phyloP scores from a whole-genome alignment of 2,329 filamentous ascomycete species.

The Aspergillus aculeatus region DNA sequence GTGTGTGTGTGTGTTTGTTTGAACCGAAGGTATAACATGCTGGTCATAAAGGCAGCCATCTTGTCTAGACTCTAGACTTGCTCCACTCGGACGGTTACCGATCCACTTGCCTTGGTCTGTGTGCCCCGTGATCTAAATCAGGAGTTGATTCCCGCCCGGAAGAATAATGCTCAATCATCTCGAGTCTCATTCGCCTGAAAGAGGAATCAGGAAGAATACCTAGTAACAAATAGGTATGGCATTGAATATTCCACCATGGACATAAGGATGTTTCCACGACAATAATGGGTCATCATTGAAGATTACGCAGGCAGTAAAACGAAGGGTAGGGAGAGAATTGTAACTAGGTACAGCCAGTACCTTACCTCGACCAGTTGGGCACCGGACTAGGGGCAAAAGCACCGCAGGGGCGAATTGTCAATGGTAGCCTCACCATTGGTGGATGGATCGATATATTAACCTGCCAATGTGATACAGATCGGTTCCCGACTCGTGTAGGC shows the following conservation, averaged over 20 bases:
- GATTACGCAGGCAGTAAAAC: no score
- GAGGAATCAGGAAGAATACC: background rate
- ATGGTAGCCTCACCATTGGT: constrained; percentile 1
- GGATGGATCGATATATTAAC: background rate
- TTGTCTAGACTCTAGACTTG: background rate
- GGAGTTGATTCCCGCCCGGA: background rate
- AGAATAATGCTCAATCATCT: background rate
- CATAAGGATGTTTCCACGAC: background rate
- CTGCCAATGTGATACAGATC: background rate
- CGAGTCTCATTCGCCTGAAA: background rate
- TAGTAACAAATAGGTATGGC: no score
- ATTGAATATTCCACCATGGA: background rate
- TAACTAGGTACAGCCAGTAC: background rate
- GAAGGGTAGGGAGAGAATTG: no score
- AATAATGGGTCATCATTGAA: background rate
- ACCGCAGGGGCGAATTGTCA: background rate
- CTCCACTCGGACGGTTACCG: background rate
- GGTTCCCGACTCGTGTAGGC: background rate
- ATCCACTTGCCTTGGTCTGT: background rate
- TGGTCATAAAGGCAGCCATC: background rate
- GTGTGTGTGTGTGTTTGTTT: background rate
- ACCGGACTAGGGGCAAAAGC: background rate
- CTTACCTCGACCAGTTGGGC: background rate
- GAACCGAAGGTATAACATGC: background rate
- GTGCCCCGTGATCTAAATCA: background rate